Percentiles rank a stretch among this genome's conserved stretches.
These are phyloP conservation scores for Solanum bulbocastanum DNA, from an alignment of 257 asterid species.

Conservation along the genomic window DNA sequence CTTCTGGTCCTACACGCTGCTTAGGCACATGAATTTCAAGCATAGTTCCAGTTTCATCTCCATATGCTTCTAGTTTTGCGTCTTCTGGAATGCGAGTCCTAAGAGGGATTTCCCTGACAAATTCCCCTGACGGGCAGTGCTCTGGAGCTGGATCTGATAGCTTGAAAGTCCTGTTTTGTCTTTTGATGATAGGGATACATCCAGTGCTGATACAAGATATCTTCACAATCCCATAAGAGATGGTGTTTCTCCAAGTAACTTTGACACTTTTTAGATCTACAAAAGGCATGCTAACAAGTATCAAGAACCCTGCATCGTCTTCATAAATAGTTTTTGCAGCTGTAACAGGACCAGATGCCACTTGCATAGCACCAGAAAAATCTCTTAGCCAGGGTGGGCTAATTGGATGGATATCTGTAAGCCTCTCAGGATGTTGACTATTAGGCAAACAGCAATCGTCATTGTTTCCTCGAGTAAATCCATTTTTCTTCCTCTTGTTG, in stretches of 20 bases:
- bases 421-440: slow-evolving; percentile 8
- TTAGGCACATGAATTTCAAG: slow-evolving; percentile 42
- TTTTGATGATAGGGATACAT: slow-evolving; percentile 20
- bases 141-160: slow-evolving; percentile 39
- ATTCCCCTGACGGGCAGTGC: slow-evolving; percentile 43
- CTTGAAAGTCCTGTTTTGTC: slow-evolving; percentile 32
- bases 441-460: slow-evolving; percentile 23
- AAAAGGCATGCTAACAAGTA: slow-evolving; percentile 41
- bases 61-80: slow-evolving; percentile 37
- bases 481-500: slow-evolving; percentile 29
- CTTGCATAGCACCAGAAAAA: slow-evolving; percentile 30
- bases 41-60: slow-evolving; percentile 36
- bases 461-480: slow-evolving; percentile 14
- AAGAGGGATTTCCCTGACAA: slow-evolving; percentile 34
- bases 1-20: slow-evolving; percentile 41
- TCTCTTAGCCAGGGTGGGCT: slow-evolving; percentile 32
- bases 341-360: slow-evolving; percentile 33
- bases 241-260: slow-evolving; percentile 41
- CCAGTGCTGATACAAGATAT: slow-evolving; percentile 39
- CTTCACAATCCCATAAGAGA: slow-evolving; percentile 36
- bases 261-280: slow-evolving; percentile 33
- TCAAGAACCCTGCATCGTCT: slow-evolving; percentile 30
- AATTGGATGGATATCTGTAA: slow-evolving; percentile 17
- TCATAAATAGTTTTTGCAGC: slow-evolving; percentile 40
- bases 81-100: slow-evolving; percentile 41